Evolutionary conservation across 371 early-diverging fungal species (phyloP), one percentile per base, ranked within the genome.

Genomic region (Mortierella sp.): DNA sequence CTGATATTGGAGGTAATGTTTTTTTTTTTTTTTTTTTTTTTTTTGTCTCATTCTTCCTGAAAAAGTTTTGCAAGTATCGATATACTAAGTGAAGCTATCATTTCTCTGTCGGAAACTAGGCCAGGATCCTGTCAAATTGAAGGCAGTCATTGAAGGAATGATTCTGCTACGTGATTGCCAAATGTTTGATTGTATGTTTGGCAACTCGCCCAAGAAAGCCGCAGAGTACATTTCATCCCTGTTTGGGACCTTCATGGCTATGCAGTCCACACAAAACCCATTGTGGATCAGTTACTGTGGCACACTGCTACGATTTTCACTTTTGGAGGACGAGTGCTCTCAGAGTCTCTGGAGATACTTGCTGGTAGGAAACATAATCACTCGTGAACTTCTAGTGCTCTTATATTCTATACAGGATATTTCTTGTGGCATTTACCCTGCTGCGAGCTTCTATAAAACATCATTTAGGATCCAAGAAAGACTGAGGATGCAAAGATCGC

Each of bases 251-350:
- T 79, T 73, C 28, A 63, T 70, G 64, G 30, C 55, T 6, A 52
- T 73, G 45, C 73, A 79, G 21, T 21, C 47, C 0, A 76, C 74
- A 4, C 62, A 77, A 9, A 86, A 86, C 7, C 87, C 85, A 15
- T 66, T 83, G 6, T 74, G 75, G 70, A 76, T 85, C 19, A 62
- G 82, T 19, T 56, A 85, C 14, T 66, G 83, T 5, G 84, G 87
- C 7, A 66, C 69, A 14, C 68, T 84, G 46, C 51, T 85, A 7
- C 25, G 59, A 14, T 75, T 87, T 16, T 68, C 83, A 14, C 75
- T 87, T 48, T 45, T 60, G 15, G 81, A 86, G 19, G 43, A 53
- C n/a, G 72, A 65, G 14, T 80, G 83, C 65, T 81, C 70, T 1
- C 58, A 66, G 4, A 25, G 66, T 14, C 62, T 85, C 21, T 83